Base-by-base conservation (phyloP, 2,329 filamentous ascomycete species). In the Neocatenulostroma microsporum region DNA sequence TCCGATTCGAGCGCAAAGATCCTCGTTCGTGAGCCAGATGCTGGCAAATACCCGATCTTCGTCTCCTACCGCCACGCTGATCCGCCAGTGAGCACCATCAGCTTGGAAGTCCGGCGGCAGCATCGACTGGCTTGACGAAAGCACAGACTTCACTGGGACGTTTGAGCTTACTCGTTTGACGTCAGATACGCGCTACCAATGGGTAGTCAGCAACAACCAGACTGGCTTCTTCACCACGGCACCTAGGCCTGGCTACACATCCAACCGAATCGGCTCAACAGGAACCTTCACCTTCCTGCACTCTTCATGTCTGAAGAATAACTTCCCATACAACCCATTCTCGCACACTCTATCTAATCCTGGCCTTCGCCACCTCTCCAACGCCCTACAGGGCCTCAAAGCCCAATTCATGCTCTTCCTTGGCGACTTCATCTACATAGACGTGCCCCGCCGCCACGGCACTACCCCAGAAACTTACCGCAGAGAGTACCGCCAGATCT, bases 401-500 rank as follows among this genome's bases (percentile, higher is more conserved):
- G 80, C 84, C 0, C 83, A 88, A 27, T 80, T 80, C 47, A 79
- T 80, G 75, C 62, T 79, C 13, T 80, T 80, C 61, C 69, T 93
- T 0, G 85, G 86, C 23, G 85, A 93, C 53, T 93, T 91, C 56
- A 89, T 93, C 55, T 93, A 93, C 55, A 74, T 85, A 23, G 91
- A 98, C 53, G 89, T 96, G 0, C 89, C 89, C 0, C 72, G 78
- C 31, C 78, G 82, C 8, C 82, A 88, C 56, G 87, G 86, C 9
- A 77, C 73, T 26, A 72, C 76, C 0, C 66, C 72, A 1, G 78
- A 84, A 36, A 78, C 87, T 52, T 98, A 95, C 59, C 77, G 88
- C 33, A 78, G 85, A 55, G 87, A 95, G 56, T 98, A 98, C 56
- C 80, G 89, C 14, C 86, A 93, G 51, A 80, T 95, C n/a, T 98